phyloP scores from a whole-genome alignment of 140 eudicot genomes.

The Oenanthe javanica region DNA sequence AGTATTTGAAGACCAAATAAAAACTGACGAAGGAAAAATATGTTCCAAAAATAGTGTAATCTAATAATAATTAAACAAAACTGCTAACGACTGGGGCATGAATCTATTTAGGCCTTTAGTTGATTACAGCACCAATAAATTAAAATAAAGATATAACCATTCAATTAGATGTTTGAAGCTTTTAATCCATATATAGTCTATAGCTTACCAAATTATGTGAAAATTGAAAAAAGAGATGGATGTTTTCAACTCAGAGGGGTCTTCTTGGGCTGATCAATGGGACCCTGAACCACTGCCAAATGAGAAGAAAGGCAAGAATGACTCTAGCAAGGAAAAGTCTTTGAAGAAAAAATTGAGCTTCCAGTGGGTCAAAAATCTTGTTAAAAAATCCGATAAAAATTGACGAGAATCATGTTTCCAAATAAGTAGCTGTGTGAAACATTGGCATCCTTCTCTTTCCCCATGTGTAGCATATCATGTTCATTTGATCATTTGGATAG shows the following conservation, averaged over 20 bases:
- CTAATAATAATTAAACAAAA: not conserved
- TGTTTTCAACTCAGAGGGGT: constrained; percentile 34
- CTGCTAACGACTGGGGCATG: not conserved
- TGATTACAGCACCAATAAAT: not conserved
- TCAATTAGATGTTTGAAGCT: constrained; percentile 4
- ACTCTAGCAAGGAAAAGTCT: constrained; percentile 29
- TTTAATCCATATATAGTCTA: constrained; percentile 3
- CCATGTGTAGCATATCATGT: not conserved
- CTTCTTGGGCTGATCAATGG: constrained; percentile 87
- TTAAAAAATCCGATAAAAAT: constrained; percentile 30
- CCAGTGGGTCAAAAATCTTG: constrained; percentile 43
- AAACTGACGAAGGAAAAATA: not conserved
- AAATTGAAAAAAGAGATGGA: constrained; percentile 35
- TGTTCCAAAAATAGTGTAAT: not conserved
- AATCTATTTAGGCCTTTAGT: constrained; percentile 10
- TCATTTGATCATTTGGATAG: not conserved
- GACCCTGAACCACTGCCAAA: constrained; percentile 44
- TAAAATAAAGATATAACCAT: not conserved
- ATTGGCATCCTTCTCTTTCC: not conserved
- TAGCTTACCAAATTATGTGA: not conserved
- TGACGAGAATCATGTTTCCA: not conserved
- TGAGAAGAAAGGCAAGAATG: constrained; percentile 25
- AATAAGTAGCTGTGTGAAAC: not conserved
- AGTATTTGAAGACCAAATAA: constrained; percentile 11
- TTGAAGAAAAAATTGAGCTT: constrained; percentile 41